Base-by-base conservation (phyloP, 148 eudicot species). In the Rhododendron vialii region DNA sequence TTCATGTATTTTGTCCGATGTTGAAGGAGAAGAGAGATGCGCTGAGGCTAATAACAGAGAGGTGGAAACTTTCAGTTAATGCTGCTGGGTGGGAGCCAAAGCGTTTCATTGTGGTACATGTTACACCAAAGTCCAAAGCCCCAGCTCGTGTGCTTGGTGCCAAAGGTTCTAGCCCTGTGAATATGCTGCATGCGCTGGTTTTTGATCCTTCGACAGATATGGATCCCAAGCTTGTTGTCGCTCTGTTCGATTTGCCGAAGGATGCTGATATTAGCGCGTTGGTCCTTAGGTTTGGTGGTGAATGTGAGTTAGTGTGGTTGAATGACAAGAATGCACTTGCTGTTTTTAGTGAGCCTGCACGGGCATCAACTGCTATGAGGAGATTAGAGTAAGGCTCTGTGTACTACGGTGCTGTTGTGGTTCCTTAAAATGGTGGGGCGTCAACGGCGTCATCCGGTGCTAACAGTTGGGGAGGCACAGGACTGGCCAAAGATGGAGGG, bases 311-410 rank as follows among this genome's bases (percentile, higher is more conserved):
- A 8, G 98, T 94, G 12, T 97, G 99, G 99, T 92, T 97, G 90
- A 97, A 97, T 86, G 98, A 97, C 84, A 97, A 93, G 90, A 97
- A 97, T 86, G 99, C 99, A 26, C 86, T 97, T 74, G 95, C 98
- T 73, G 95, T 95, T 43, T 97, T 97, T 75, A 90, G 95, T 87
- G 98, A 97, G 83, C 98, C 96, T 75, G 96, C 92, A 4, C 93
- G 98, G 33, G 98, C 99, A 55, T 98, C 98, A 57, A 94, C 96
- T 57, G 99, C 98, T 5, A 95, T 97, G 99, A 95, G 98, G 92
- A 93, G 99, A 85, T 88, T 96, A 75, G 98, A 96, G 89, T 95
- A 94, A 17, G 99, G 99, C 3, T 93, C 98, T 3, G 87, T 92
- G 3, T 96, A 95, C 84, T 90, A 93, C 28, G 98, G 98, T 73